A percentile compares a stretch with the other conserved stretches of the same genome.
Evolutionary conservation across 768 basidiomycete genomes (phyloP).

Genomic region (Mycena venus): DNA sequence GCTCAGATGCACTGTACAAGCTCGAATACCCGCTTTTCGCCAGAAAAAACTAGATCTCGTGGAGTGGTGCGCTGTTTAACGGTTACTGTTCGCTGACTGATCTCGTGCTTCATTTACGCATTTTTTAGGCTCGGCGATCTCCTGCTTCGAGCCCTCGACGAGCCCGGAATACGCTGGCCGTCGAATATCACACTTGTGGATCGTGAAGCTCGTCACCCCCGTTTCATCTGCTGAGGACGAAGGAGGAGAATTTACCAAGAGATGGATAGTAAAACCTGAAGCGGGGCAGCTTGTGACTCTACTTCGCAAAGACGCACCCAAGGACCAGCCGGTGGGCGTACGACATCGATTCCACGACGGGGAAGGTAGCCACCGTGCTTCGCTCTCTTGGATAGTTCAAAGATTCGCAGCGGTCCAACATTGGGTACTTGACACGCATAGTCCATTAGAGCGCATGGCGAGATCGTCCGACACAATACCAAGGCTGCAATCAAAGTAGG

Average conservation of each 20-base stretch:
- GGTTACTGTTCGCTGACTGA: too few species aligned
- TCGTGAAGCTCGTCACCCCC: not conserved
- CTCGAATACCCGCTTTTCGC: not conserved
- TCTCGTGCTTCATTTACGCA: not conserved
- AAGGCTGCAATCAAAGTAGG: constrained; percentile 18
- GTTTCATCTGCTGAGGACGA: not conserved
- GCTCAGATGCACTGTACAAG: not conserved
- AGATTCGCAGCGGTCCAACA: not conserved
- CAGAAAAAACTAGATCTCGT: not conserved
- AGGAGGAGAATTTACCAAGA: too few species aligned
- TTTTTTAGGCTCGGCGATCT: not conserved
- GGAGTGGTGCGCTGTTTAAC: not conserved
- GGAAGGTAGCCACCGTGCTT: too few species aligned
- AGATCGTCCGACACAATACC: too few species aligned
- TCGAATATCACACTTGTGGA: not conserved
- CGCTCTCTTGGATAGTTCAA: not conserved
- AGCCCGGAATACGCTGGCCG: not conserved
- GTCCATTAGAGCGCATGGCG: too few species aligned
- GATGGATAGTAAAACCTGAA: not conserved
- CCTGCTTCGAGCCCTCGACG: not conserved
- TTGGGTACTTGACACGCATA: too few species aligned
- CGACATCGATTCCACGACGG: not conserved
- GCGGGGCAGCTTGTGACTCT: not conserved
- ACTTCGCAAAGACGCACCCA: too few species aligned
- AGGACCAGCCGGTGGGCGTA: not conserved